Percentiles rank a stretch among this genome's conserved stretches.
phyloP scores from a whole-genome alignment of 2,329 filamentous ascomycete genomes.

The Claviceps quebecensis region DNA sequence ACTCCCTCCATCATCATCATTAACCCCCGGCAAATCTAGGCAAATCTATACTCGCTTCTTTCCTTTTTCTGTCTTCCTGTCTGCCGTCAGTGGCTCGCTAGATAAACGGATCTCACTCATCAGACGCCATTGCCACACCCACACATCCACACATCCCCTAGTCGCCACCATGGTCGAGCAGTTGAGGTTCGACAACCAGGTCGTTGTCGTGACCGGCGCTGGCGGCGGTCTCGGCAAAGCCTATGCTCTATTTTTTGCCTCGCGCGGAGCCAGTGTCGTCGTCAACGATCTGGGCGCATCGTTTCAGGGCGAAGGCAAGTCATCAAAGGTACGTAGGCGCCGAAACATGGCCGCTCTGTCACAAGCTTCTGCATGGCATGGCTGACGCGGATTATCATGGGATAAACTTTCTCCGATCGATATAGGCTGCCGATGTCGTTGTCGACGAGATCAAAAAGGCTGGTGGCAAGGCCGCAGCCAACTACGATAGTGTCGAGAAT shows the following conservation, averaged over 20 bases:
- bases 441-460: constrained; percentile 72
- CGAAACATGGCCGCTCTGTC: not conserved
- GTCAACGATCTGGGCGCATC: constrained; percentile 93
- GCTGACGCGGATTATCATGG: not conserved
- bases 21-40: not conserved
- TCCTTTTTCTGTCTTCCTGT: constrained; percentile 4
- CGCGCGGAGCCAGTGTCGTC: constrained; percentile 82
- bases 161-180: constrained; percentile 43
- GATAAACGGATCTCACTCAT: not conserved
- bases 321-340: constrained; percentile 51
- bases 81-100: not conserved
- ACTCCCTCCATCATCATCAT: not conserved
- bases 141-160: constrained; percentile 9
- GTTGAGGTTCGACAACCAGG: constrained; percentile 73
- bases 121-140: not conserved
- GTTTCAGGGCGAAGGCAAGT: constrained; percentile 83
- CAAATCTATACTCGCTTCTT: not conserved
- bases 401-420: not conserved
- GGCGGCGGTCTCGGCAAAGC: constrained; percentile 68
- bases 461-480: constrained; percentile 91
- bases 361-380: not conserved
- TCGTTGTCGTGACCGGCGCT: constrained; percentile 69
- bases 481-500: constrained; percentile 90
- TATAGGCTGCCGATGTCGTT: constrained; percentile 65
- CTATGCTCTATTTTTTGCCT: constrained; percentile 82